Evolutionary conservation across 768 basidiomycete species (phyloP), one percentile per base, ranked within the genome.

Genomic region (Mycena latifolia): DNA sequence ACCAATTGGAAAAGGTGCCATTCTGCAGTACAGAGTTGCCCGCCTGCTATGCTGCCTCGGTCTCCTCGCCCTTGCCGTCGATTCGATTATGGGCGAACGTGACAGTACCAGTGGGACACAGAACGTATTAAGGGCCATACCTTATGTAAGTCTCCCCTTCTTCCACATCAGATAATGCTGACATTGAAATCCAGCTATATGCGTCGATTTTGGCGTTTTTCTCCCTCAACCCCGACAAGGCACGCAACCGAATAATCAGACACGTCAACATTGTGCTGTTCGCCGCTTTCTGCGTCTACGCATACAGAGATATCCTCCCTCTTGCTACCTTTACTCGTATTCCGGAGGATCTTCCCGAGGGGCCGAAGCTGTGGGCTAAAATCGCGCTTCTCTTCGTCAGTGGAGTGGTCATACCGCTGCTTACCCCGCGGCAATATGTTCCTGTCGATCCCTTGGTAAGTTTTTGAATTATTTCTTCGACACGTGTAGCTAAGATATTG

Each of bases 241-340:
- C 20, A 2, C 41, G 41, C 20, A 2, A 43, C n/a, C 41, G 41
- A 6, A 4, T 43, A 20, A 80, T 80, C 39, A 74, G 74, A 17
- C 89, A 91, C 71, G 74, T 85, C 61, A 81, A 82, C 58, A 69
- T 77, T 25, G 71, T 90, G 3, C 75, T 90, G 18, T 69, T 88
- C n/a, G 74, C 78, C 27, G 77, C 78, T 3, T 86, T 86, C 73
- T 72, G 69, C 15, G 80, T 89, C 1, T 91, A 83, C 68, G 75
- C 78, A 24, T 89, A 88, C 69, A 82, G 89, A 14, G 84, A 87
- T 69, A 55, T 92, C 12, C 86, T 81, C 72, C 91, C 90, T 10
- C 72, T 91, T 4, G 76, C 81, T 17, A 91, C 88, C 0, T 89
- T 79, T 73, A 80, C 78, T 17, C 74, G 82, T 22, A 27, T 50